These are phyloP conservation scores for Waltergamsia citrina DNA, from an alignment of 2,329 filamentous ascomycete genomes.

Conservation along the genomic window DNA sequence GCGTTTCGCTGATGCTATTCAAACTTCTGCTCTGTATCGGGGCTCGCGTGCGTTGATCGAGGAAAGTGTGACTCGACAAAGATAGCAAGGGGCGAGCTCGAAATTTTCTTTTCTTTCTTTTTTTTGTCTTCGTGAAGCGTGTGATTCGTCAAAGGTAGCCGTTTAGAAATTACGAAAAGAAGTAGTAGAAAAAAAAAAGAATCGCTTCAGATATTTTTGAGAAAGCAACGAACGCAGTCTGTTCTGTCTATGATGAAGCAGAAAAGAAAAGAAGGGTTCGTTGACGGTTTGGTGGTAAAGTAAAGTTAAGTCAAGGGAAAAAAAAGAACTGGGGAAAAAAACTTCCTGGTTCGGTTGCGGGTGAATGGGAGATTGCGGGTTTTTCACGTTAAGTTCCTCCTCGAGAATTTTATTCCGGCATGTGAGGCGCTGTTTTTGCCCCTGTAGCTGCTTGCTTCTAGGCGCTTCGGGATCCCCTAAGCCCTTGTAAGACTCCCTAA, in stretches of 20 bases:
- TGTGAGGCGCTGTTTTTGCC: constrained; percentile 15
- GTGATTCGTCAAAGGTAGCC: background rate
- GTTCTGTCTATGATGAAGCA: no score
- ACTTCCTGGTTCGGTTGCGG: no score
- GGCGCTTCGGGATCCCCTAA: no score
- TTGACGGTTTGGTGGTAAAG: no score
- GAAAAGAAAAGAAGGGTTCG: no score
- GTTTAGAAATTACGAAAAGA: background rate
- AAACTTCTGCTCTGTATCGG: background rate
- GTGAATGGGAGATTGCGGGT: background rate
- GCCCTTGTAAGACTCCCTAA: no score
- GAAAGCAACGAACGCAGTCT: no score
- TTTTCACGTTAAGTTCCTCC: background rate
- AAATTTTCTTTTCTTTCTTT: background rate
- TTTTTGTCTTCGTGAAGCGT: background rate
- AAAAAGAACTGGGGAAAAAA: no score
- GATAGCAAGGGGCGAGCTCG: background rate
- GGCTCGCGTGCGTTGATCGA: constrained; percentile 2
- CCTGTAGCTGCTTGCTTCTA: no score
- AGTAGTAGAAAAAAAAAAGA: background rate
- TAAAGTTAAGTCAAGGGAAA: no score
- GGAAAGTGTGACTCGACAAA: background rate
- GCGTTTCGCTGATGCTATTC: background rate
- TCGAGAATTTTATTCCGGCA: no score
- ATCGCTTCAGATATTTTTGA: no score